Conservation (phyloP, 2,329 filamentous ascomycete species). For the Xylaria arbuscula region DNA sequence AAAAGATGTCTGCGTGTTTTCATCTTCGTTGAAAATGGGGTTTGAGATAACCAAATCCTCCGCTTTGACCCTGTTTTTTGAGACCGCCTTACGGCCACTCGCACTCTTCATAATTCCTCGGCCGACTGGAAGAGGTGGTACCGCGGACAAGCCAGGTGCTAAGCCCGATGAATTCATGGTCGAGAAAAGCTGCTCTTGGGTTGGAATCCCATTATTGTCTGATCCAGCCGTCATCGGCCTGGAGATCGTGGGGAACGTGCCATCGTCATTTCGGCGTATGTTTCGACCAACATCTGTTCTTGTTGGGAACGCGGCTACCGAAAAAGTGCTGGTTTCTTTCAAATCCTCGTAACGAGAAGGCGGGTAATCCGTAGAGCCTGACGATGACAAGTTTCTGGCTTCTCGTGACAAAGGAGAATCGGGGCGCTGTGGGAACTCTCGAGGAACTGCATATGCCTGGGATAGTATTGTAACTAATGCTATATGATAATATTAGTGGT, state of each 20-base stretch:
- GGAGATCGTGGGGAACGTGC: constrained; percentile 54
- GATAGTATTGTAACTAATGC: constrained; percentile 56
- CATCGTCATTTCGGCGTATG: constrained; percentile 37
- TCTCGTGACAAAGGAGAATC: constrained; percentile 56
- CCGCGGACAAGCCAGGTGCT: constrained; percentile 34
- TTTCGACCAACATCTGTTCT: constrained; percentile 16
- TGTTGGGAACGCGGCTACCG: constrained; percentile 54
- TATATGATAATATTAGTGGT: constrained; percentile 43
- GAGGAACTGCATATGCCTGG: constrained; percentile 49
- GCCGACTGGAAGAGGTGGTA: constrained; percentile 28
- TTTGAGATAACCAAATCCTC: constrained; percentile 62
- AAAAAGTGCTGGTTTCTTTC: constrained; percentile 55
- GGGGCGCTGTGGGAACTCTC: constrained; percentile 49
- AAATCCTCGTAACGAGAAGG: constrained; percentile 62
- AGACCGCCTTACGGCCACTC: constrained; percentile 39
- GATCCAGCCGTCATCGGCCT: constrained; percentile 51
- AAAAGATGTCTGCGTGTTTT: constrained; percentile 44
- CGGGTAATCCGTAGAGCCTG: constrained; percentile 56
- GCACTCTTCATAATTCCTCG: constrained; percentile 29
- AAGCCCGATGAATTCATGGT: constrained; percentile 51
- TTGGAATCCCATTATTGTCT: constrained; percentile 55
- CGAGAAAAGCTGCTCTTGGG: constrained; percentile 57
- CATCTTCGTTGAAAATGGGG: constrained; percentile 55
- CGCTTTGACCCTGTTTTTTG: constrained; percentile 46
- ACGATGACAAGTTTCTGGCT: constrained; percentile 56